Conservation (phyloP, 306 rosid genomes). For the Dalbergia oliveri region DNA sequence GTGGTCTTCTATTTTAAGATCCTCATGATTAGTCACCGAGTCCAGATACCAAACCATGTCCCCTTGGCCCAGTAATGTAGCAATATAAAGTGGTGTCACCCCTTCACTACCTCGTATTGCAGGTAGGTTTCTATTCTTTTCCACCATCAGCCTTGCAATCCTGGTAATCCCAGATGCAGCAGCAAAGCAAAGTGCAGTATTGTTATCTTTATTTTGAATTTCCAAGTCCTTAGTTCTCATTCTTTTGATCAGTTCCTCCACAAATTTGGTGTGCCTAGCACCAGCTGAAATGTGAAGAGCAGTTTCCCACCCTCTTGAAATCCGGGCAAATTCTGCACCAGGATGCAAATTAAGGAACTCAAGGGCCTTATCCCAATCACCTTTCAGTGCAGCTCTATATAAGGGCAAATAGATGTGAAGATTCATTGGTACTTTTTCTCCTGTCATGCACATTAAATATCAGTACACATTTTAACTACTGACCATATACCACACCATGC, state of each 20-base stretch:
- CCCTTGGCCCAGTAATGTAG: conserved; percentile 31
- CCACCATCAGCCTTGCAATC: conserved; percentile 32
- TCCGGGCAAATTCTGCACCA: conserved; percentile 29
- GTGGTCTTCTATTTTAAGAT: conserved; percentile 26
- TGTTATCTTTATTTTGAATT: conserved; percentile 35
- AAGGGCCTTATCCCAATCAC: conserved; percentile 27
- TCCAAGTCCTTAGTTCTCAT: conserved; percentile 3
- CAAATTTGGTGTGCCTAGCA: conserved; percentile 14
- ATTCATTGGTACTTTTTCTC: conserved; percentile 4
- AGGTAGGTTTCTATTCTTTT: conserved; percentile 19
- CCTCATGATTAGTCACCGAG: conserved; percentile 19
- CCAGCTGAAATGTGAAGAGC: conserved; percentile 37
- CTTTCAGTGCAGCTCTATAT: conserved; percentile 36
- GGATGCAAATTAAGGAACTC: conserved; percentile 37
- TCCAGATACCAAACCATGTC: conserved; percentile 38
- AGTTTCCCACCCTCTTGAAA: conserved; percentile 36
- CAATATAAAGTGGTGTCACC: conserved; percentile 35
- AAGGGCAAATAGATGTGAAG: conserved; percentile 16
- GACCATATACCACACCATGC: too few species aligned
- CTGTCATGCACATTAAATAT: conserved; percentile 9
- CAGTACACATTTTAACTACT: background rate
- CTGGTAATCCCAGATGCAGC: conserved; percentile 33
- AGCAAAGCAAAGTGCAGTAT: conserved; percentile 37
- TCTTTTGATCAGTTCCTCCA: conserved; percentile 29
- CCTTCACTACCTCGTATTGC: conserved; percentile 33